Base-by-base conservation (phyloP, 1,284 basidiomycete genomes). In the Sporisorium sorghi region DNA sequence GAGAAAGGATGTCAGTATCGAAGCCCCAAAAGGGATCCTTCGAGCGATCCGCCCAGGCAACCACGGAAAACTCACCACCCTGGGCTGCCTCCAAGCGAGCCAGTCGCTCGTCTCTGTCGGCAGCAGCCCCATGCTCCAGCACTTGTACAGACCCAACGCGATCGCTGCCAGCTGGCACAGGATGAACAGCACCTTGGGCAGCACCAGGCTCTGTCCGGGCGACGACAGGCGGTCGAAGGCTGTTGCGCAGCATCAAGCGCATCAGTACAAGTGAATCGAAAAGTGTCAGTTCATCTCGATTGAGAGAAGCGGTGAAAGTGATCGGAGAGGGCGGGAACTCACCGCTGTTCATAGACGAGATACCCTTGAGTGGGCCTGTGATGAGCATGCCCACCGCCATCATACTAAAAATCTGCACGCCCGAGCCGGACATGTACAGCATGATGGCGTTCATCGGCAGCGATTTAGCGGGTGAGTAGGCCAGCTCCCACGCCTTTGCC, bases 401-500 rank as follows among this genome's bases (percentile, higher is more conserved):
- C 82, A 84, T 84, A 42, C 76, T 78, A 63, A 84, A 84, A 52
- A 83, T 83, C 70, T 84, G 82, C 2, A 84, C 82, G 44, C 78
- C 59, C 21, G 66, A 77, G 14, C 82, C 82, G 44, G 68, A 74
- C 82, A 84, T 84, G 74, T 81, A 84, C 19, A 84, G 73, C 82
- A 84, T 84, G 69, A 83, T 75, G 0, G 73, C 74, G 60, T 83
- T 82, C 82, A 84, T 84, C 7, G 82, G 82, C 19, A 84, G 43
- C 10, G 63, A 52, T 52, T 84, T 84, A 23, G 79, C 77, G 2
- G 82, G 82, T 2, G 80, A 75, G 33, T 74, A 63, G 9, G 82
- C 81, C 9, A 77, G 54, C 50, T 84, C 82, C 82, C 82, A 84
- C 43, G 82, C 81, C 40, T 81, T 80, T 30, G 73, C 63, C 58